These are phyloP conservation scores for Phytophthora palmivora DNA, from an alignment of 352 stramenopile species.

Conservation along the genomic window DNA sequence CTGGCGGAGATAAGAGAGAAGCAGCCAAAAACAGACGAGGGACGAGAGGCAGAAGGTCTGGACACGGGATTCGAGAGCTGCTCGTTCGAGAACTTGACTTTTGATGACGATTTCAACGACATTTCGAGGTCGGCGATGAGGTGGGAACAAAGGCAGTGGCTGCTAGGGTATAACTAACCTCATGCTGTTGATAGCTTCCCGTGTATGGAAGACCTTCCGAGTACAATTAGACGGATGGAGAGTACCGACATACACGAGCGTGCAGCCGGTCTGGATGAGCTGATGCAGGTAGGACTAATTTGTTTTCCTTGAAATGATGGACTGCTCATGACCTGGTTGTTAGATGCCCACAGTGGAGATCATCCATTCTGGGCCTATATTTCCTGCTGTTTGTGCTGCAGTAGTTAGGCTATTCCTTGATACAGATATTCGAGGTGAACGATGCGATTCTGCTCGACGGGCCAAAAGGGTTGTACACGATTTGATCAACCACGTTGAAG, in stretches of 20 bases:
- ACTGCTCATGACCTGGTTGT: slow-evolving; percentile 1
- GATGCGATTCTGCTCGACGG: slow-evolving; percentile 11
- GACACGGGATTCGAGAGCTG: slow-evolving; percentile 23
- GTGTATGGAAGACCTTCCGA: slow-evolving; percentile 49
- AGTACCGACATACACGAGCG: slow-evolving; percentile 20
- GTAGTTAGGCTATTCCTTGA: slow-evolving; percentile 50
- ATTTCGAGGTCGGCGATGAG: slow-evolving; percentile 47
- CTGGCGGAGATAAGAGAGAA: slow-evolving; percentile 2
- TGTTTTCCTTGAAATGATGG: background rate
- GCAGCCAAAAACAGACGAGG: slow-evolving; percentile 11
- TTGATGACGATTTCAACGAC: slow-evolving; percentile 54
- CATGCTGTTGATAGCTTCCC: slow-evolving; percentile 35
- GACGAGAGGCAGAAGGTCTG: slow-evolving; percentile 4
- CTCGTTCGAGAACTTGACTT: slow-evolving; percentile 50
- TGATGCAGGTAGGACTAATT: slow-evolving; percentile 40
- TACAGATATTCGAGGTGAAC: slow-evolving; percentile 7
- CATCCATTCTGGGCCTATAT: slow-evolving; percentile 54
- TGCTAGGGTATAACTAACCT: background rate
- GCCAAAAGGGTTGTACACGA: slow-evolving; percentile 49
- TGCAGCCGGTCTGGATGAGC: slow-evolving; percentile 31
- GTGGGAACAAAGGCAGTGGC: slow-evolving; percentile 16
- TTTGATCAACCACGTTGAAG: slow-evolving; percentile 53
- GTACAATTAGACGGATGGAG: slow-evolving; percentile 36
- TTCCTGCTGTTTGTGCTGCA: slow-evolving; percentile 34
- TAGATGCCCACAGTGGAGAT: slow-evolving; percentile 65